These are phyloP conservation scores for Aspergillus sp. DNA, from an alignment of 2,329 filamentous ascomycete genomes.

Conservation along the genomic window DNA sequence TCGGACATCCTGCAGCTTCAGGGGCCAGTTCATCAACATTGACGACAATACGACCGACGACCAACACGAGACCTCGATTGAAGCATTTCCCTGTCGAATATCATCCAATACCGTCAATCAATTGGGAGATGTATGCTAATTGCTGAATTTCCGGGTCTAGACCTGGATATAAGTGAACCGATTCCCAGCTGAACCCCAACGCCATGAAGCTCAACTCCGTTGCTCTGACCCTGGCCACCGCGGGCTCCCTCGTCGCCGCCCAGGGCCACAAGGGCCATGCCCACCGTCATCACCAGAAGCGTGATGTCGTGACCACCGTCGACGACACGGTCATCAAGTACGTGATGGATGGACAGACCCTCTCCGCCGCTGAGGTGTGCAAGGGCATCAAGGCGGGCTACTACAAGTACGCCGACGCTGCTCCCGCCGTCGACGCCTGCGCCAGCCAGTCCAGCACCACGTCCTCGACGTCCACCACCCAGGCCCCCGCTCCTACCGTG, in stretches of 20 bases:
- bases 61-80: too few relatives aligned
- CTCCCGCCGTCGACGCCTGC: conserved; percentile 57
- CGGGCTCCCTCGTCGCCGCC: conserved; percentile 42
- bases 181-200: conserved; percentile 6
- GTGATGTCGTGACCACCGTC: conserved; percentile 43
- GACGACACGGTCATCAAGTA: conserved; percentile 68
- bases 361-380: conserved; percentile 59
- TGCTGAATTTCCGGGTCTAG: neutral
- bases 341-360: conserved; percentile 59
- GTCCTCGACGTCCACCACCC: conserved; percentile 33
- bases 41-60: neutral
- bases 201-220: conserved; percentile 43
- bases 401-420: conserved; percentile 62
- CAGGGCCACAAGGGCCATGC: conserved; percentile 38
- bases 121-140: neutral
- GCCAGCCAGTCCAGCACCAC: conserved; percentile 45
- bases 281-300: conserved; percentile 44
- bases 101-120: too few relatives aligned
- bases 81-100: too few relatives aligned
- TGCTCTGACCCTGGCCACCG: conserved; percentile 42
- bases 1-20: neutral
- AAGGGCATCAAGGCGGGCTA: conserved; percentile 69
- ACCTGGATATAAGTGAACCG: conserved; percentile 1
- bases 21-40: too few relatives aligned
- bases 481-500: conserved; percentile 29